Evolutionary conservation across 192 early-diverging fungal genomes (phyloP), one percentile per base, ranked within the genome.

Genomic region (Umbelopsis isabellina): DNA sequence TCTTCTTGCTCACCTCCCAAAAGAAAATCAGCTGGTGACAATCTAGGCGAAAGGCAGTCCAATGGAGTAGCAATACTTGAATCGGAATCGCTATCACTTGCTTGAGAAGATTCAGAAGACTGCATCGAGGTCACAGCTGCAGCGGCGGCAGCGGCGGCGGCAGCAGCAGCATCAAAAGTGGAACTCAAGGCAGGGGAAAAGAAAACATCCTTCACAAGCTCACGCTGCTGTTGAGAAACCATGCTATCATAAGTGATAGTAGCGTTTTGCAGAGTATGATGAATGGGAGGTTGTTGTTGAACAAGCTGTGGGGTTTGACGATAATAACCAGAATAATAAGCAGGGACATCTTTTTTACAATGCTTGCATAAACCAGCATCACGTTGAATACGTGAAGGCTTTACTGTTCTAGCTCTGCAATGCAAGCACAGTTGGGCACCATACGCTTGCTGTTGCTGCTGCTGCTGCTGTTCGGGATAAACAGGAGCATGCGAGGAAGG

Each of bases 161-260:
- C 41, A 53, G 48, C 51, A 47, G 37, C 66, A 35, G 35, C 49
- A 27, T 68, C 72, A 35, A 61, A 61, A 33, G 55, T 61, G 16
- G 55, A 61, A 35, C 55, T 61, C 69, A 74, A 68, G 11, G 79
- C 79, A 49, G 79, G 74, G 18, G 79, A 80, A 58, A 80, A 80
- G 33, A 80, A 80, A 3, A 80, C 79, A 47, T 80, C 79, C 53
- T 80, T 80, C 3, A 80, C 79, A 15, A 80, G 67, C n/a, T 72
- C 66, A 49, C 76, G 69, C 44, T 77, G 65, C 27, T 69, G 58
- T 25, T 69, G 50, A 35, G 55, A 27, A 0, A 35, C 37, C 49
- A 58, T 18, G 21, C 66, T 79, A 61, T 79, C 73, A 72, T 68
- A 79, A 5, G 77, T 75, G 33, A 79, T 79, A 6, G 73, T 75